These are phyloP conservation scores for Orbilia javanica DNA, from an alignment of 2,329 filamentous ascomycete genomes.

Conservation along the genomic window DNA sequence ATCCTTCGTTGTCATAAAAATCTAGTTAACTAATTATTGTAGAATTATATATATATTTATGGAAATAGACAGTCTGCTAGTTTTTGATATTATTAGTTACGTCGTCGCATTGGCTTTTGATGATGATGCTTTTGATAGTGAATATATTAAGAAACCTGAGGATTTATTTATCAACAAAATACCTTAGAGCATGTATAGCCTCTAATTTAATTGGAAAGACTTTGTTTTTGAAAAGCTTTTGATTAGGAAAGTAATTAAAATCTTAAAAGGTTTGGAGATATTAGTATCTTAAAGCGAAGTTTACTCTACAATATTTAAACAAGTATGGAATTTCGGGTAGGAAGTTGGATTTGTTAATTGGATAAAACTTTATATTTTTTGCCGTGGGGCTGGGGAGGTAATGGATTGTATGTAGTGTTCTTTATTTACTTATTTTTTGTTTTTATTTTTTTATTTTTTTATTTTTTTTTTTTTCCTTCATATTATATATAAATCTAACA, in stretches of 20 bases:
- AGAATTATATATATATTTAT: background rate
- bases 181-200: background rate
- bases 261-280: background rate
- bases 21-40: too few relatives aligned
- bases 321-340: slow-evolving; percentile 1
- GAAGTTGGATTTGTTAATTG: slow-evolving; percentile 19
- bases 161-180: slow-evolving; percentile 31
- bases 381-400: slow-evolving; percentile 3
- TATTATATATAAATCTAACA: background rate
- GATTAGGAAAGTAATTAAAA: slow-evolving; percentile 13
- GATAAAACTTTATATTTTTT: slow-evolving; percentile 18
- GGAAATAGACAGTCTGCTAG: background rate
- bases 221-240: slow-evolving; percentile 10
- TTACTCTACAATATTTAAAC: slow-evolving; percentile 5
- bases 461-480: background rate
- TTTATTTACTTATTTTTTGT: background rate
- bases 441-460: background rate
- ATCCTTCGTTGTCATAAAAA: too few relatives aligned
- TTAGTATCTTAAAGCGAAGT: background rate
- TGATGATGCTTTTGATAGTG: slow-evolving; percentile 24
- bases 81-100: slow-evolving; percentile 1
- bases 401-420: slow-evolving; percentile 10
- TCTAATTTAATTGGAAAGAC: slow-evolving; percentile 20
- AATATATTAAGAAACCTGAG: slow-evolving; percentile 3
- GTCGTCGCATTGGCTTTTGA: slow-evolving; percentile 30